Evolutionary conservation across 176 grass and related monocot species (phyloP).

Genomic region (Pharus latifolius): DNA sequence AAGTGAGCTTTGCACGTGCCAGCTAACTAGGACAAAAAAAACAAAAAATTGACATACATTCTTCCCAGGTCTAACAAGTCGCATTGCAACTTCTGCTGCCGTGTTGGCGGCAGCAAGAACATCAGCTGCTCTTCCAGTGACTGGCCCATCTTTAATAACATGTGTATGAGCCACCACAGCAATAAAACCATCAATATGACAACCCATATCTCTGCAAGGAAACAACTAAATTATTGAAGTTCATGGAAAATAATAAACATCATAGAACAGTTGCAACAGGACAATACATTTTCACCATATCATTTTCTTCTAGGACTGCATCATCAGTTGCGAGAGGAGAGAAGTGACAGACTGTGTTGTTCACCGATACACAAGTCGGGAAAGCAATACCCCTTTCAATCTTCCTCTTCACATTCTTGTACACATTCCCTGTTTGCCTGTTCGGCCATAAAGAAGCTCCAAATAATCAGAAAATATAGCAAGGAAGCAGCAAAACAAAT

Average conservation of each 20-base stretch:
- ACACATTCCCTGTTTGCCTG: constrained; percentile 89
- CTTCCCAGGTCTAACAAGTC: constrained; percentile 94
- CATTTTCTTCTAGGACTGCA: constrained; percentile 71
- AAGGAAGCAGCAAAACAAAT: background rate
- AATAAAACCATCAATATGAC: constrained; percentile 99
- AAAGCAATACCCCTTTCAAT: constrained; percentile 96
- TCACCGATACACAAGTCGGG: constrained; percentile 87
- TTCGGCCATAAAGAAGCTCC: background rate
- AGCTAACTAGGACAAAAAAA: too few species aligned
- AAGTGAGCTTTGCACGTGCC: too few species aligned
- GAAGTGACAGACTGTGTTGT: constrained; percentile 93
- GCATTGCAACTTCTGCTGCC: constrained; percentile 80
- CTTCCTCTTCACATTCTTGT: constrained; percentile 96
- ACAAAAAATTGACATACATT: constrained; percentile 74
- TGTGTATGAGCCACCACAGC: constrained; percentile 96
- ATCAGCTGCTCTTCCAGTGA: constrained; percentile 81
- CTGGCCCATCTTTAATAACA: constrained; percentile 52
- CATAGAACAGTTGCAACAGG: background rate
- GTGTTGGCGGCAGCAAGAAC: constrained; percentile 90
- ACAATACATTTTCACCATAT: constrained; percentile 95
- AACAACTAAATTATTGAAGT: background rate
- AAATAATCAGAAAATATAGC: constrained; percentile 8
- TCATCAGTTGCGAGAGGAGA: constrained; percentile 85
- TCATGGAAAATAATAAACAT: background rate
- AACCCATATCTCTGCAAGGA: constrained; percentile 84